Percentiles rank a stretch among this genome's conserved stretches.
Conservation (phyloP, 257 asterid genomes). For the Nicotiana tomentosiformis region DNA sequence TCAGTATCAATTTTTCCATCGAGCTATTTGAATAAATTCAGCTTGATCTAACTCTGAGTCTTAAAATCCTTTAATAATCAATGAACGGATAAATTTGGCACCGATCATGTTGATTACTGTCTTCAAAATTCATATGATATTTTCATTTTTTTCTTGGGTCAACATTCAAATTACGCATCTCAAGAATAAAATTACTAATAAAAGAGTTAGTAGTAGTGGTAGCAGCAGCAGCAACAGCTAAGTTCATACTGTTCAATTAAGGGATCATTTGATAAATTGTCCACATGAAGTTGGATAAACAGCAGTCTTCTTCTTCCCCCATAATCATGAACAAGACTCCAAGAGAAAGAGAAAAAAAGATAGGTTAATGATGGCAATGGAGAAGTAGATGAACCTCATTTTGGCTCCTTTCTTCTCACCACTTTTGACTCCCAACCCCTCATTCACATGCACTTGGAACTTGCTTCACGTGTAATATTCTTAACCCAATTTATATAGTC, state of each 20-base stretch:
- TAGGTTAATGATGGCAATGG: constrained; percentile 5
- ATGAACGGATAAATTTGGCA: not conserved
- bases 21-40: not conserved
- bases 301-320: not conserved
- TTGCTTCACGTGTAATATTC: not conserved
- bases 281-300: constrained; percentile 7
- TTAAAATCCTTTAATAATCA: not conserved
- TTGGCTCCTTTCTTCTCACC: not conserved
- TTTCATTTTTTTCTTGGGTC: not conserved
- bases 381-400: not conserved
- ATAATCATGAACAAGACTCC: constrained; percentile 2
- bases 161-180: not conserved
- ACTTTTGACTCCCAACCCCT: not conserved
- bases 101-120: not conserved
- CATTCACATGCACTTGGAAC: constrained; percentile 9
- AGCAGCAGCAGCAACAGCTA: not conserved
- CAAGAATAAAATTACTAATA: not conserved
- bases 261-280: constrained; percentile 3
- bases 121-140: not conserved
- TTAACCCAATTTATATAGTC: not conserved
- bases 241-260: not conserved
- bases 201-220: not conserved
- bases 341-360: not conserved
- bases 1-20: not conserved
- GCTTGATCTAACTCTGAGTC: not conserved